These are phyloP conservation scores for Arctostaphylos glauca DNA, from an alignment of 148 eudicot species.

Conservation along the genomic window DNA sequence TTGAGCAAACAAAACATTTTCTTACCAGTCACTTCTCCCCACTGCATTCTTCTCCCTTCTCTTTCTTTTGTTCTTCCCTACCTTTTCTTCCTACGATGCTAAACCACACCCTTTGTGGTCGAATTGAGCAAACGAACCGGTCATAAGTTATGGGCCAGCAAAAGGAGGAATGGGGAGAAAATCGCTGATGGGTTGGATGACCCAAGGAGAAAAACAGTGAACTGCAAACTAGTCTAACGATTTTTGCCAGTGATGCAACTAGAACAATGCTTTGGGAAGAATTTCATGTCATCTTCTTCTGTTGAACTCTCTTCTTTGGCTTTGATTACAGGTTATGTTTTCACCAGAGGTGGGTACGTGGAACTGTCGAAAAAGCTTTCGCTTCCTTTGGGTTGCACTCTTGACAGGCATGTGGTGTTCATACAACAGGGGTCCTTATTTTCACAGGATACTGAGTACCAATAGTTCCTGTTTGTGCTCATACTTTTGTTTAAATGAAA, in stretches of 20 bases:
- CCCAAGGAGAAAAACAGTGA: not conserved
- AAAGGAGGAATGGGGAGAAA: not conserved
- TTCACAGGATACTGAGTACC: not conserved
- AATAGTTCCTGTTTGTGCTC: not conserved
- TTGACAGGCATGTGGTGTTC: slow-evolving; percentile 64
- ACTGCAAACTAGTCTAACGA: not conserved
- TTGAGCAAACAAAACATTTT: not conserved
- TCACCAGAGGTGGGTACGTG: slow-evolving; percentile 89
- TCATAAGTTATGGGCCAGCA: not conserved
- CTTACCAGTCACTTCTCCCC: slow-evolving; percentile 10
- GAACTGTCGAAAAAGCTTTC: slow-evolving; percentile 78
- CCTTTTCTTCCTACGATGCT: not conserved
- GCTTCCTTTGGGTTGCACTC: slow-evolving; percentile 84
- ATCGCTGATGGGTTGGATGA: not conserved
- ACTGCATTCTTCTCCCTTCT: not conserved
- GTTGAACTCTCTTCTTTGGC: slow-evolving; percentile 13
- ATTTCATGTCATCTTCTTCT: not conserved
- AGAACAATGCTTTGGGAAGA: not conserved
- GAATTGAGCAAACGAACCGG: not conserved
- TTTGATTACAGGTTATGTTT: slow-evolving; percentile 66
- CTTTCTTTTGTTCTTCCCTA: not conserved
- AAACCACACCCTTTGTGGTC: not conserved
- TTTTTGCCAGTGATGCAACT: not conserved
- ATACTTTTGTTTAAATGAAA: not conserved
- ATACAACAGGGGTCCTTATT: not conserved